Percentiles rank a stretch among this genome's conserved stretches.
Conservation (phyloP, 164 flowering plant species). For the Hamamelis virginiana region DNA sequence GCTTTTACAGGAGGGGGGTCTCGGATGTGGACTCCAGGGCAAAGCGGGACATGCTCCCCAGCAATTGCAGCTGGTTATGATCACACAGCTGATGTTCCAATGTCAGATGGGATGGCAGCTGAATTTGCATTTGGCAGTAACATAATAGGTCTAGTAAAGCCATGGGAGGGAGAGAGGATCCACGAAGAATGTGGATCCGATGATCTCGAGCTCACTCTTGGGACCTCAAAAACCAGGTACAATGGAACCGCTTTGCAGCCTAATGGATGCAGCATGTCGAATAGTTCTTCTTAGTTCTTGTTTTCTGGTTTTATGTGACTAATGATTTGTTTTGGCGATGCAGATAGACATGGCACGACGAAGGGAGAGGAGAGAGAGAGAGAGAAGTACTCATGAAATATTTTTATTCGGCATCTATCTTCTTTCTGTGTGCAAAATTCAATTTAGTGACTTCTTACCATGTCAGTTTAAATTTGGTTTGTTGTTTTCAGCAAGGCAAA, state of each 20-base stretch:
- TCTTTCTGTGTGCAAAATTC: conserved; percentile 2
- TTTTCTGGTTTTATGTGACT: not conserved
- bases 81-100: conserved; percentile 72
- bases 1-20: conserved; percentile 58
- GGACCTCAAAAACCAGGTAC: conserved; percentile 70
- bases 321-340: conserved; percentile 1
- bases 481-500: conserved; percentile 7
- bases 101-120: conserved; percentile 69
- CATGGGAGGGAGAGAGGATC: conserved; percentile 98
- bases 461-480: conserved; percentile 5
- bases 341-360: conserved; percentile 20
- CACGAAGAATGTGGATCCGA: conserved; percentile 90
- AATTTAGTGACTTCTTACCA: conserved; percentile 2
- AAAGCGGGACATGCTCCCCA: conserved; percentile 96
- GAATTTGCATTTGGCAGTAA: conserved; percentile 93
- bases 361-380: not conserved
- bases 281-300: not conserved
- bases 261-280: not conserved
- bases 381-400: not conserved
- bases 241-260: not conserved
- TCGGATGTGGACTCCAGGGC: conserved; percentile 95
- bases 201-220: conserved; percentile 94
- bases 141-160: conserved; percentile 62
- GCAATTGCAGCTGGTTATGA: conserved; percentile 61
- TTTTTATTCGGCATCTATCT: conserved; percentile 8